Base-by-base conservation (phyloP, 2,329 filamentous ascomycete genomes). In the Sclerotinia borealis region DNA sequence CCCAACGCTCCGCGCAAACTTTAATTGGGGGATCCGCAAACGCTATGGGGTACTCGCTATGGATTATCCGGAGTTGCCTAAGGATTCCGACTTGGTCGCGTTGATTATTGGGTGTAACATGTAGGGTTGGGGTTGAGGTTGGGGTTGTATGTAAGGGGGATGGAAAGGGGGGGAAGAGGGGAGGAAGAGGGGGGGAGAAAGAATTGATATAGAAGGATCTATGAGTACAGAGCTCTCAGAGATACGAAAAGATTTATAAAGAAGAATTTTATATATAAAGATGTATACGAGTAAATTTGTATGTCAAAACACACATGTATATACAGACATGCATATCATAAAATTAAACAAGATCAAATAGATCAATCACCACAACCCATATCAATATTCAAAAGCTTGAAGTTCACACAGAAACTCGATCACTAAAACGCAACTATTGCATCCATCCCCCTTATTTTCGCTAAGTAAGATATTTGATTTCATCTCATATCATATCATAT, bases 21-120 rank as follows among this genome's bases (percentile, higher is more conserved):
- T 73, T 34, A 54, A 74, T 54, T 64, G 68, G 63, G 59, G 63
- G 3, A 66, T 68, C 1, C 66, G 70, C 50, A 71, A 67, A 5
- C 72, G 68, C 52, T 72, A 72, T 74, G 25, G 76, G 7, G 51
- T 70, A 34, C 59, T 70, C 19, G 59, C 68, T 4, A 69, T 70
- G 68, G 69, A 70, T 63, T 70, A 70, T 65, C 69, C 69, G 3
- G 69, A 70, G 51, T 50, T 70, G 37, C 69, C 69, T 0, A 69
- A 77, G 55, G 75, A 75, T 25, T 75, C 71, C 9, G 78, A 79
- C 63, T 68, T 81, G 52, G 74, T 80, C 31, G 69, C 72, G 48
- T 69, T 71, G 62, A 67, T 80, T 58, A 76, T 80, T 45, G 72
- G 72, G 64, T 76, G 75, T 25, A 80, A 80, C 64, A 75, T 78